Conservation (phyloP, 2,329 filamentous ascomycete genomes). For the Onygenales sp. region DNA sequence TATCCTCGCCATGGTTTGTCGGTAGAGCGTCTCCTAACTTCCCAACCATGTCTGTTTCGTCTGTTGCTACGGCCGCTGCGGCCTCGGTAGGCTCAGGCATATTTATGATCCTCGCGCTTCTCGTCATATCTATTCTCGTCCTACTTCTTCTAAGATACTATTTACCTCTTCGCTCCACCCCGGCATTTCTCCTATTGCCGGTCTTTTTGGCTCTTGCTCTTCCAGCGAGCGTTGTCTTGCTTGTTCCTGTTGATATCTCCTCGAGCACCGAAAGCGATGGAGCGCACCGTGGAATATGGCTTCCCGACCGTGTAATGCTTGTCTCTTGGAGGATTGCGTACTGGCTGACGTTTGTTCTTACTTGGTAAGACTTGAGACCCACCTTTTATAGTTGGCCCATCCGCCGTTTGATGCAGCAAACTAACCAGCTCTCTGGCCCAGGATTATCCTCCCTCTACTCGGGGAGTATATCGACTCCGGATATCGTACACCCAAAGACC, state of each 20-base stretch:
- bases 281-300: slow-evolving; percentile 72
- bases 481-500: slow-evolving; percentile 74
- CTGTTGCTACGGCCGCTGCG: slow-evolving; percentile 18
- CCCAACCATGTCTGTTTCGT: slow-evolving; percentile 8
- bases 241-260: slow-evolving; percentile 92
- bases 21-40: not conserved
- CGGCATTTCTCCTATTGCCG: slow-evolving; percentile 78
- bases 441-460: slow-evolving; percentile 83
- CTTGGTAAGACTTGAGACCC: slow-evolving; percentile 54
- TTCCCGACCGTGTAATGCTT: slow-evolving; percentile 66
- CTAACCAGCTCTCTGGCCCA: slow-evolving; percentile 24
- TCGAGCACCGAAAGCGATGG: slow-evolving; percentile 69
- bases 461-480: slow-evolving; percentile 93
- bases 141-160: slow-evolving; percentile 82
- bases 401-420: not conserved
- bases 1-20: not conserved
- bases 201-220: slow-evolving; percentile 95
- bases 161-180: slow-evolving; percentile 80
- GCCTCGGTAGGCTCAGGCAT: slow-evolving; percentile 65
- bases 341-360: slow-evolving; percentile 92
- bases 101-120: slow-evolving; percentile 64
- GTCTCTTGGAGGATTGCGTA: slow-evolving; percentile 93
- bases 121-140: slow-evolving; percentile 65
- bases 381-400: not conserved
- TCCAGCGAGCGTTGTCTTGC: slow-evolving; percentile 78